phyloP scores from a whole-genome alignment of 768 basidiomycete genomes.

The Tephrocybe rancida region DNA sequence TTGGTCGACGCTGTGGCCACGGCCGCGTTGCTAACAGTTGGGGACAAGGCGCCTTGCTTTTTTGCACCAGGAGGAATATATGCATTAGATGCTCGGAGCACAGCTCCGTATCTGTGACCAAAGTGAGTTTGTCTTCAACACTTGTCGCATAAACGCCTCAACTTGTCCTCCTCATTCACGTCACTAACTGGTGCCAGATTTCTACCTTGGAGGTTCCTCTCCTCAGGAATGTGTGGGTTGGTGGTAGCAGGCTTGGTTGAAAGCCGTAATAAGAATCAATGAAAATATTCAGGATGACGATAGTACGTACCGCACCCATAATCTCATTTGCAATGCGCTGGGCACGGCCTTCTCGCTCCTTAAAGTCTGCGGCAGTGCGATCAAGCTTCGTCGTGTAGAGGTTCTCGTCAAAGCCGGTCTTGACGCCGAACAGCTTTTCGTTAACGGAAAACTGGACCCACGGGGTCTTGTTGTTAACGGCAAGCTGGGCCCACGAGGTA shows the following conservation, averaged over 20 bases:
- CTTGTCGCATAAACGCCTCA: slow-evolving; percentile 27
- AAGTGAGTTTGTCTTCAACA: slow-evolving; percentile 12
- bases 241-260: slow-evolving; percentile 56
- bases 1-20: too few relatives aligned
- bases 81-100: slow-evolving; percentile 83
- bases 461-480: too few relatives aligned
- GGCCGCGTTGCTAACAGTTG: slow-evolving; percentile 30
- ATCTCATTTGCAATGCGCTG: slow-evolving; percentile 92
- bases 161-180: slow-evolving; percentile 97
- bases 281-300: slow-evolving; percentile 1
- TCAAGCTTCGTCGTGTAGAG: slow-evolving; percentile 94
- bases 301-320: slow-evolving; percentile 65
- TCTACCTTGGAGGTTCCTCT: slow-evolving; percentile 69
- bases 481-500: slow-evolving; percentile 89
- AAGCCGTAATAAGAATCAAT: neutral
- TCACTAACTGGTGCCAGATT: too few relatives aligned
- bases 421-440: slow-evolving; percentile 91
- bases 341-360: slow-evolving; percentile 86
- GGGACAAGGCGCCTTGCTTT: slow-evolving; percentile 35
- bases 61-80: slow-evolving; percentile 95
- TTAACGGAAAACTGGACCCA: slow-evolving; percentile 97
- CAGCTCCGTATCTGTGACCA: slow-evolving; percentile 80
- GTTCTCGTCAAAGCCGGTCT: slow-evolving; percentile 90
- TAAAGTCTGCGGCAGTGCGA: slow-evolving; percentile 80
- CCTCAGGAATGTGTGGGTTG: slow-evolving; percentile 91